Base-by-base conservation (phyloP, 1,284 basidiomycete genomes). In the Apiotrichum mycotoxinovorans region DNA sequence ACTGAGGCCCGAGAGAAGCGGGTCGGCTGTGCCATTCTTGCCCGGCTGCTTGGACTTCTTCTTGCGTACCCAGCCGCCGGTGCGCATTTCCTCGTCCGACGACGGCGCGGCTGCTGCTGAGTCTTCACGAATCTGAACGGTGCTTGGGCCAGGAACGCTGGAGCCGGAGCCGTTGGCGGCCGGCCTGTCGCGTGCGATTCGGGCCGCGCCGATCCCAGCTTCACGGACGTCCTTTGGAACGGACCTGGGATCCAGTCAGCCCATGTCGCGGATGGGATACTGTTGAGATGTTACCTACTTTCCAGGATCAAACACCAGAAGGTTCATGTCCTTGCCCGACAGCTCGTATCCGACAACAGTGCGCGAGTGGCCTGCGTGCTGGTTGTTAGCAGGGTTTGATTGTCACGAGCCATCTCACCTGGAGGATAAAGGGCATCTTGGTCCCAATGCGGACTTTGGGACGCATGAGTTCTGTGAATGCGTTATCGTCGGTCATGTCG, bases 291-390 rank as follows among this genome's bases (percentile, higher is more conserved):
- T n/a, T n/a, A 72, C 82, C 63, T 61, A 89, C 89, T 71, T 80
- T n/a, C 84, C 83, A 14, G 90, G 88, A 76, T 93, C 89, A 61
- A 91, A 89, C 11, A 83, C 78, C 12, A 93, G 78, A 2, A 94
- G 79, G 63, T 84, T 85, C 40, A 83, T 79, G 15, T 79, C 75
- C 22, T 79, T 79, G 61, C 80, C 81, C 30, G 77, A 79, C 38
- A 85, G 74, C 69, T 93, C 89, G 65, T 87, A 91, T 1, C 91
- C 91, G 2, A 93, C 81, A 17, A 94, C 84, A 1, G 86, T 87
- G n/a, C 87, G 78, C 17, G 91, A 93, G 76, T 94, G 91, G 0
- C 90, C 89, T 4, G 81, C 71, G 65, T 89, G 85, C 79, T 93
- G 85, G 43, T 22, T 12, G 41, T 59, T 48, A 62, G 54, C 55